These are phyloP conservation scores for Amanita pallidorosea DNA, from an alignment of 768 basidiomycete species.

Conservation along the genomic window DNA sequence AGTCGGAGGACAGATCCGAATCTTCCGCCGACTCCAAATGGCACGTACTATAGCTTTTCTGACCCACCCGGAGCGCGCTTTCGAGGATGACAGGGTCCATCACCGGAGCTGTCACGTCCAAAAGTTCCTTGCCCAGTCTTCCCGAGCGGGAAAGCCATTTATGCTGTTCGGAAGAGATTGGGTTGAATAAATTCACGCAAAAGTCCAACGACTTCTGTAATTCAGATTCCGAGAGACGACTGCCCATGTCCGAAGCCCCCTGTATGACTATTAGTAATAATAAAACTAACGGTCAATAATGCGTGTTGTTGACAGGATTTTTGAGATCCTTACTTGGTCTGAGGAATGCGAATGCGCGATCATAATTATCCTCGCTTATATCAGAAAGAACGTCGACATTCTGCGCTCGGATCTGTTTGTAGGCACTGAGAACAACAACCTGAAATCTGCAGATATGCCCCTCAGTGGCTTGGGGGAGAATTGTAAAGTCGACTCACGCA, in stretches of 20 bases:
- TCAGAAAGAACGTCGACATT: constrained; percentile 45
- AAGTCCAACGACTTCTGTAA: constrained; percentile 71
- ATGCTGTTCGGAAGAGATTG: constrained; percentile 54
- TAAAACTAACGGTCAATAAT: neutral
- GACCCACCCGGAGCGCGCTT: constrained; percentile 18
- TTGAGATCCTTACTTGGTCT: constrained; percentile 39
- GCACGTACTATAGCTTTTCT: constrained; percentile 9
- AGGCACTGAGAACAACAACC: constrained; percentile 62
- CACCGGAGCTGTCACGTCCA: constrained; percentile 42
- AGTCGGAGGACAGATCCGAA: constrained; percentile 13
- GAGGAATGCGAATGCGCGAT: constrained; percentile 53
- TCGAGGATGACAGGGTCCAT: constrained; percentile 33
- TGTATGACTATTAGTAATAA: constrained; percentile 84
- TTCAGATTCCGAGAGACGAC: constrained; percentile 59
- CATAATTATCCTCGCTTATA: constrained; percentile 60
- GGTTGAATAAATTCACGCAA: constrained; percentile 62
- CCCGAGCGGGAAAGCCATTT: constrained; percentile 23
- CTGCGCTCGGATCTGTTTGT: constrained; percentile 62
- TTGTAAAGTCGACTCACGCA: constrained; percentile 10
- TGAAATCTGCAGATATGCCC: constrained; percentile 37
- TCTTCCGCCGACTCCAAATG: constrained; percentile 11
- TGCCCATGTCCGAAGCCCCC: constrained; percentile 69
- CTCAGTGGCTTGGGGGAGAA: constrained; percentile 3
- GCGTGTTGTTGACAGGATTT: neutral
- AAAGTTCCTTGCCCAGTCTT: constrained; percentile 25